Base-by-base conservation (phyloP, 306 rosid genomes). In the Cicer pinnatifidum region DNA sequence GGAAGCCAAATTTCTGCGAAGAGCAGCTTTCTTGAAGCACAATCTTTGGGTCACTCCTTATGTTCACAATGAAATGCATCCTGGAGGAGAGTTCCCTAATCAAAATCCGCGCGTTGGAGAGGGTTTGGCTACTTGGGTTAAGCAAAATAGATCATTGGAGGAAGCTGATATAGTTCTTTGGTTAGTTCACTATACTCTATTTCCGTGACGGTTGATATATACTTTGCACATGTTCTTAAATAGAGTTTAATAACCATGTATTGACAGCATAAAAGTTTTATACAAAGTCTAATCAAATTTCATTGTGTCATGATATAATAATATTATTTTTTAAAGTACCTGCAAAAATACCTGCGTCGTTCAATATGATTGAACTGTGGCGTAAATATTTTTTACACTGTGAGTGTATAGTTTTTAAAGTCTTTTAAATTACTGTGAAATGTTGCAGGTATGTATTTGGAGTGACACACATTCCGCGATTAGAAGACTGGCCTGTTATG, bases 401-500 rank as follows among this genome's bases (percentile, higher is more conserved):
- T 23, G 35, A 28, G 5, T 28, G 0, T 28, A 28, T 28, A 28
- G 35, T 28, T 28, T 0, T 28, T 28, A 28, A 28, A 28, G 35
- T 3, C 35, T 28, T 28, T 3, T 28, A 28, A 28, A 28, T 28
- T 28, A 64, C 33, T 59, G 20, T 41, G 63, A 59, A 72, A 33
- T 52, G 40, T 69, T 82, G 10, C 86, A 91, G 97, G 91, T 91
- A 91, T 78, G 88, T 87, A 45, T 91, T 88, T 79, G 96, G 96
- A 68, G 63, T 88, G 59, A 90, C 96, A 6, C 91, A 84, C 58
- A 88, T 90, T 81, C 97, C 97, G 16, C 85, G 93, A 44, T 78
- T 88, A 69, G 92, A 88, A 85, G 97, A 88, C 82, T 91, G 93
- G 93, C 91, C 91, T 39, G 96, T 90, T 46, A 88, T 90, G 93